Base-by-base conservation (phyloP, 805 yeast species). In the Saturnispora bothae region DNA sequence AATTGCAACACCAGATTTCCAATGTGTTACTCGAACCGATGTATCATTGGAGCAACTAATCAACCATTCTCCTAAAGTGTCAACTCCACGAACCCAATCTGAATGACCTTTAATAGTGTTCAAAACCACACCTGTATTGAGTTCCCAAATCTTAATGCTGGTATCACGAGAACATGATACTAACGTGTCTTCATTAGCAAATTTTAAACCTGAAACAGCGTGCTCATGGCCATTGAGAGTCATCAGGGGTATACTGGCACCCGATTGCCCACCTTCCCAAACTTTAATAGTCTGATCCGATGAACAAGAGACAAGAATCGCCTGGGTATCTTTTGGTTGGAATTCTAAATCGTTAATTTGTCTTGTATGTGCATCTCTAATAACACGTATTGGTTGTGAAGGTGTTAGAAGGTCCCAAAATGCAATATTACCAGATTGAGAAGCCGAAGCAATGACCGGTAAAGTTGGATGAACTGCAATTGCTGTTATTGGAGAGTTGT, bases 171-270 rank as follows among this genome's bases (percentile, higher is more conserved):
- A 77, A 22, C 76, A 74, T 10, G 80, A 71, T 38, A 77, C 71
- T 14, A 79, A 52, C 13, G 64, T 64, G 25, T 68, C 60, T 4
- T 63, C 51, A 3, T 52, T 57, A 15, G 74, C 66, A 52, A 81
- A 78, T 12, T 63, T 60, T 6, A 83, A 63, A 0, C 73, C 61
- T 0, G 94, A 82, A 0, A 88, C 76, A 1, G 92, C 73, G 54
- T 88, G 95, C 43, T 85, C 94, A 59, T 88, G 97, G 10, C 96
- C 96, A 0, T 76, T 60, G 17, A 88, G 58, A 1, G 85, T 75
- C 27, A 84, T 65, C 1, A 73, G 53, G 32, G 78, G 54, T 17
- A 16, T 43, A 33, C n/a, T 21, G 9, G 15, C 16, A 23, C n/a
- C n/a, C n/a, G n/a, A n/a, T n/a, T 16, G 14, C n/a, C 9, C 18